Percentiles rank a stretch among this genome's conserved stretches.
phyloP scores from a whole-genome alignment of 1,284 basidiomycete species.

The Tilletia horrida region DNA sequence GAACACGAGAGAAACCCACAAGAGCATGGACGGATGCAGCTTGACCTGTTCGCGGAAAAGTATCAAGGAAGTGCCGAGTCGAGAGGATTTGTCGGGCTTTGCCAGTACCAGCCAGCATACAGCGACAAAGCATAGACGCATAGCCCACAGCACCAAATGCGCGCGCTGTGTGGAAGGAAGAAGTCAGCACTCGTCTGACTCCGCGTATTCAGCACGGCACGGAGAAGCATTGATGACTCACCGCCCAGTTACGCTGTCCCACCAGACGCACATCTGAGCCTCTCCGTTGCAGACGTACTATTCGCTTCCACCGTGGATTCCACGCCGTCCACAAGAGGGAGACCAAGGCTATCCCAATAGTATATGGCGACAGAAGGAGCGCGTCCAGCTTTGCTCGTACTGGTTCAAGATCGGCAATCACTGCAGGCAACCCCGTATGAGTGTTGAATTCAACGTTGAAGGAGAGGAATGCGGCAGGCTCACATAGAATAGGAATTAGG shows the following conservation, averaged over 20 bases:
- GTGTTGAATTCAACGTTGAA: not conserved
- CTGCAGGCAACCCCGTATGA: too few species aligned
- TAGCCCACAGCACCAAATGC: not conserved
- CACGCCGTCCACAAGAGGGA: constrained; percentile 9
- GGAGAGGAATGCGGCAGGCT: not conserved
- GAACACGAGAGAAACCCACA: not conserved
- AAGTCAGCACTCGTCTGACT: not conserved
- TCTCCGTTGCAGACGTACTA: not conserved
- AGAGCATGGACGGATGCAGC: not conserved
- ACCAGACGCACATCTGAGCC: not conserved
- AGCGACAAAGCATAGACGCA: not conserved
- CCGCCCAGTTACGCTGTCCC: not conserved
- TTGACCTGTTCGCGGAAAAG: not conserved
- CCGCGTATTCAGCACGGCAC: not conserved
- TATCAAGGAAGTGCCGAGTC: not conserved
- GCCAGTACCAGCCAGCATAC: not conserved
- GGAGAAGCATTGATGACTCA: not conserved
- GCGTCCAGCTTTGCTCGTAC: too few species aligned
- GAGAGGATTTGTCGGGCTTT: not conserved
- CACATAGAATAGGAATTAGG: not conserved
- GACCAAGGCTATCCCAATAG: not conserved
- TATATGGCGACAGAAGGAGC: not conserved
- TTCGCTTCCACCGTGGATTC: not conserved
- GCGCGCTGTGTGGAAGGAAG: not conserved
- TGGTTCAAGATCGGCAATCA: too few species aligned